Evolutionary conservation across 495 filamentous ascomycete genomes (phyloP).

Genomic region (Penicillium malachiteum): DNA sequence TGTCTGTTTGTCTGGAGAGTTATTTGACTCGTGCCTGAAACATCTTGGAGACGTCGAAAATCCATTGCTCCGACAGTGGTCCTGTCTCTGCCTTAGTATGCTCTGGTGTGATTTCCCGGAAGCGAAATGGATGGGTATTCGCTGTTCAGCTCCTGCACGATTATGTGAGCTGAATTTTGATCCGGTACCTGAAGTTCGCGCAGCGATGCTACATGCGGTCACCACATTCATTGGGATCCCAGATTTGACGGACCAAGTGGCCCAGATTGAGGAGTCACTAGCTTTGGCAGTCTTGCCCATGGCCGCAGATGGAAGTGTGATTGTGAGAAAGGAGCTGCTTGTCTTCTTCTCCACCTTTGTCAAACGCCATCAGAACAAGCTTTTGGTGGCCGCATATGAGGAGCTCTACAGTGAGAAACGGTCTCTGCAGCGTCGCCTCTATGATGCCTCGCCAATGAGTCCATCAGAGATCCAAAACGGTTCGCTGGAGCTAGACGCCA

Average conservation of each 20-base stretch:
- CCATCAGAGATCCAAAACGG: conserved; percentile 16
- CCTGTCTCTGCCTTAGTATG: conserved; percentile 92
- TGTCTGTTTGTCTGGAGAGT: conserved; percentile 75
- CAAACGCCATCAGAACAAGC: conserved; percentile 85
- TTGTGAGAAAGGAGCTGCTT: conserved; percentile 88
- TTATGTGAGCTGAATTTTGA: conserved; percentile 83
- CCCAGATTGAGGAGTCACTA: conserved; percentile 82
- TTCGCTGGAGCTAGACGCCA: conserved; percentile 12
- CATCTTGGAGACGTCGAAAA: conserved; percentile 85
- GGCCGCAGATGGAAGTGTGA: conserved; percentile 84
- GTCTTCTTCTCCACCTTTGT: conserved; percentile 94
- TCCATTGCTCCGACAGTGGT: conserved; percentile 90
- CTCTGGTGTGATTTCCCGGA: conserved; percentile 89
- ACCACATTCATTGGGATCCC: conserved; percentile 92
- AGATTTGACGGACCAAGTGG: conserved; percentile 87
- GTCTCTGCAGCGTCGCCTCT: conserved; percentile 51
- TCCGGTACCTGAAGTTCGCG: conserved; percentile 88
- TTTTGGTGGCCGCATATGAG: conserved; percentile 88
- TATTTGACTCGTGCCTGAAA: conserved; percentile 78
- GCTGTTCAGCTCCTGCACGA: conserved; percentile 72
- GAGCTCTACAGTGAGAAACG: conserved; percentile 84
- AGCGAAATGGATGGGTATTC: conserved; percentile 91
- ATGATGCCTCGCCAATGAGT: conserved; percentile 21
- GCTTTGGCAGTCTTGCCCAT: conserved; percentile 82
- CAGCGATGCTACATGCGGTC: conserved; percentile 88